Conservation (phyloP, 129 eudicot genomes). For the Lactuca saligna region DNA sequence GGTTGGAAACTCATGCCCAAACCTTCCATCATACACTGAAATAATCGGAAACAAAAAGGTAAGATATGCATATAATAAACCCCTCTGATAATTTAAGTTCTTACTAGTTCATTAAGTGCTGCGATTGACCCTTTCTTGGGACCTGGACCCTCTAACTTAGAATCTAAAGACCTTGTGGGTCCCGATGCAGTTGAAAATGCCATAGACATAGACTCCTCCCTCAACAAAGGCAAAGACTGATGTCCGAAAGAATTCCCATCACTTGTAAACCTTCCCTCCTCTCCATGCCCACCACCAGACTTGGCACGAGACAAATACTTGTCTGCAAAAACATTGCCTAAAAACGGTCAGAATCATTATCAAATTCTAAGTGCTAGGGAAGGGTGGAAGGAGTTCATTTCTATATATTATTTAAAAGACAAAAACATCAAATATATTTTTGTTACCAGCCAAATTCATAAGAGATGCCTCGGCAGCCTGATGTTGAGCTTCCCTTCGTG, state of each 20-base stretch:
- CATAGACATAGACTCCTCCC: constrained; percentile 46
- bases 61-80: not conserved
- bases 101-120: constrained; percentile 76
- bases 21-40: constrained; percentile 80
- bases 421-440: not conserved
- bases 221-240: constrained; percentile 40
- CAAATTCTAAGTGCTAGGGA: no score
- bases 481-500: constrained; percentile 88
- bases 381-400: no score
- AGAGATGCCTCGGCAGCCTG: constrained; percentile 86
- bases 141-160: constrained; percentile 58
- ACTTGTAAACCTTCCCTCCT: constrained; percentile 51
- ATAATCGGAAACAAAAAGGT: not conserved
- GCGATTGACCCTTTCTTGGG: constrained; percentile 64
- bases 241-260: constrained; percentile 54
- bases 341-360: constrained; percentile 16
- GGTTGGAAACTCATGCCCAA: constrained; percentile 52
- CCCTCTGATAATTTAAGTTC: no score
- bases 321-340: constrained; percentile 48
- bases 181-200: constrained; percentile 45
- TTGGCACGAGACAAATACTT: constrained; percentile 55
- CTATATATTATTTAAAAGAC: not conserved
- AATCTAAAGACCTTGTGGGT: constrained; percentile 49
- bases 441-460: constrained; percentile 78
- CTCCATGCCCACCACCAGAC: constrained; percentile 48